Evolutionary conservation across 106 monocot species (phyloP), one percentile per base, ranked within the genome.

Genomic region (Acorus calamus): DNA sequence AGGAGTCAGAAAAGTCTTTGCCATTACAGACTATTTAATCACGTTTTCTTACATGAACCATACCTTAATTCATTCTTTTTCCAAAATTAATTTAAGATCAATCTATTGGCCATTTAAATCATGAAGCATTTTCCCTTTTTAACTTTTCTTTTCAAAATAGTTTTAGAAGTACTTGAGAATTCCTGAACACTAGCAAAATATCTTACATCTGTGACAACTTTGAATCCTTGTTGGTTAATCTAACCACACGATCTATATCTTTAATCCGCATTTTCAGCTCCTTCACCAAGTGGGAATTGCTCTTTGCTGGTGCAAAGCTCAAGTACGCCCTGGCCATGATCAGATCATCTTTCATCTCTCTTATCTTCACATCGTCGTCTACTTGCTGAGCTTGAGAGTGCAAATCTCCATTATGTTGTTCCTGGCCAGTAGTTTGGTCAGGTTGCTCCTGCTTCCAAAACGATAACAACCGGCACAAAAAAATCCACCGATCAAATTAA

Each of bases 181-280:
- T 28, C 28, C 28, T 28, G 28, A 28, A 28, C 28, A 28, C 28
- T 28, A 28, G 28, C 28, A 0, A 28, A 28, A 28, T 28, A 1
- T 11, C 11, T 9, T 80, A 94, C 94, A 79, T 80, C 64, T 71
- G 75, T 13, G 82, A 73, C 49, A 94, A 55, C 60, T 72, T 77
- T 47, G 74, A 75, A 64, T 79, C 84, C 69, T 74, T 76, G 59
- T 44, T 94, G 8, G 75, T 62, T n/a, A 74, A 82, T 65, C 78
- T 53, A 69, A 86, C 59, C 11, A 89, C 67, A 57, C 82, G 79
- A 56, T 84, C 76, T 46, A 82, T 78, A 49, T 86, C 94, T 71
- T 84, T 94, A 51, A 94, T 87, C 55, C 86, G 74, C 49, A 90
- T 50, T 79, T 78, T 94, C 67, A 94, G 71, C 62, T 94, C 94